phyloP scores from a whole-genome alignment of 1,284 basidiomycete genomes.

The Leccinum subspadiceum region DNA sequence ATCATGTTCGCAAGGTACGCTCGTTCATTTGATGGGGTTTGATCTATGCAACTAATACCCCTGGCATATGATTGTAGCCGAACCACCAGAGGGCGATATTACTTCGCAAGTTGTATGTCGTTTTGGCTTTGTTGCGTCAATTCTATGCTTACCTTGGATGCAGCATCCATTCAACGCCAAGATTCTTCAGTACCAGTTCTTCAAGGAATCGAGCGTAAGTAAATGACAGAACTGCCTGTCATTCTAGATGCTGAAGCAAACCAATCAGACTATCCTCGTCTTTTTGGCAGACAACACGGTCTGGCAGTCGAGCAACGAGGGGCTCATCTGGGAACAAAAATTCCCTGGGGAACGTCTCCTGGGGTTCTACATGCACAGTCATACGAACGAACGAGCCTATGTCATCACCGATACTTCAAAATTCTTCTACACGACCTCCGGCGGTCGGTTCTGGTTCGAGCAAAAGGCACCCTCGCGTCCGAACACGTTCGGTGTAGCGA shows the following conservation, averaged over 20 bases:
- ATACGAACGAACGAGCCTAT: constrained; percentile 81
- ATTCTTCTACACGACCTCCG: constrained; percentile 83
- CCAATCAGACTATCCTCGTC: constrained; percentile 74
- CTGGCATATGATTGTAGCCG: constrained; percentile 41
- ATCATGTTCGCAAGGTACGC: constrained; percentile 68
- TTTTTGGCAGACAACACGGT: constrained; percentile 76
- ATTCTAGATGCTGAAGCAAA: constrained; percentile 8
- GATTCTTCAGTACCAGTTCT: constrained; percentile 83
- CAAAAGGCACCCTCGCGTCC: constrained; percentile 65
- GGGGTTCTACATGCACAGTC: constrained; percentile 83
- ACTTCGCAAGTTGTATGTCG: constrained; percentile 59
- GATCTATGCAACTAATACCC: constrained; percentile 4
- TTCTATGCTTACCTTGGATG: constrained; percentile 13
- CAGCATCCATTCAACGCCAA: constrained; percentile 73
- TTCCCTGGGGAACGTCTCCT: constrained; percentile 66
- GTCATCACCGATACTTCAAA: constrained; percentile 72
- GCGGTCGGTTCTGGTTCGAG: constrained; percentile 72
- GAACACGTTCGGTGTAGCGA: constrained; percentile 75
- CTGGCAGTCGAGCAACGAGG: constrained; percentile 95
- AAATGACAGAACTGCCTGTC: neutral
- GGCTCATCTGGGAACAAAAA: constrained; percentile 83
- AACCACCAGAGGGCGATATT: constrained; percentile 72
- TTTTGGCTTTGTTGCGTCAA: neutral
- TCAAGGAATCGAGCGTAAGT: constrained; percentile 67
- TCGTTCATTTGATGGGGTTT: neutral